Conservation (phyloP, 495 filamentous ascomycete species). For the Tirmania nivea region DNA sequence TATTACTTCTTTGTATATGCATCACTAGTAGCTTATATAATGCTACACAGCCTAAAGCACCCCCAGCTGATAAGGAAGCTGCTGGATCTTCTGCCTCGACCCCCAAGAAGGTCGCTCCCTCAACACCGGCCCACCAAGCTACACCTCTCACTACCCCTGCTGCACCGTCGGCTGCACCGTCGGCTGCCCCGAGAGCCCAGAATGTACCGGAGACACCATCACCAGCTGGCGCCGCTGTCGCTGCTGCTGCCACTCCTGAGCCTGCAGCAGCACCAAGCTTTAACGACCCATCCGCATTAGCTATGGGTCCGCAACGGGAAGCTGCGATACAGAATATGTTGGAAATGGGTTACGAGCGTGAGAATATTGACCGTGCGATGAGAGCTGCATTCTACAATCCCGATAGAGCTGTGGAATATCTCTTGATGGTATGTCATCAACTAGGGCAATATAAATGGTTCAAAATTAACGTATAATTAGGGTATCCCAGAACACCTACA, state of each 20-base stretch:
- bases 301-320: slow-evolving; percentile 62
- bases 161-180: slow-evolving; percentile 25
- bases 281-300: slow-evolving; percentile 56
- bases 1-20: neutral
- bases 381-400: slow-evolving; percentile 91
- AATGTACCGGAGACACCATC: slow-evolving; percentile 42
- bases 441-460: neutral
- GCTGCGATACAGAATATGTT: slow-evolving; percentile 90
- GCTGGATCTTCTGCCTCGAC: slow-evolving; percentile 28
- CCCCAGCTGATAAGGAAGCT: slow-evolving; percentile 26
- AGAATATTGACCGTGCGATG: slow-evolving; percentile 80
- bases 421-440: slow-evolving; percentile 47
- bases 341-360: slow-evolving; percentile 76
- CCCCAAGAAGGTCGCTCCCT: slow-evolving; percentile 30
- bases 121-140: slow-evolving; percentile 34
- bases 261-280: slow-evolving; percentile 23
- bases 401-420: slow-evolving; percentile 89
- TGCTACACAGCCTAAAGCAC: slow-evolving; percentile 40
- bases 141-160: slow-evolving; percentile 24
- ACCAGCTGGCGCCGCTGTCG: slow-evolving; percentile 28
- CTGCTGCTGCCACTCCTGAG: slow-evolving; percentile 22
- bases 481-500: slow-evolving; percentile 75
- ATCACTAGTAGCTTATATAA: slow-evolving; percentile 2
- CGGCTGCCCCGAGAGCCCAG: neutral
- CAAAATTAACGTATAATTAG: slow-evolving; percentile 23